phyloP scores from a whole-genome alignment of 177 flowering plant genomes.

The Vitis hybrid region DNA sequence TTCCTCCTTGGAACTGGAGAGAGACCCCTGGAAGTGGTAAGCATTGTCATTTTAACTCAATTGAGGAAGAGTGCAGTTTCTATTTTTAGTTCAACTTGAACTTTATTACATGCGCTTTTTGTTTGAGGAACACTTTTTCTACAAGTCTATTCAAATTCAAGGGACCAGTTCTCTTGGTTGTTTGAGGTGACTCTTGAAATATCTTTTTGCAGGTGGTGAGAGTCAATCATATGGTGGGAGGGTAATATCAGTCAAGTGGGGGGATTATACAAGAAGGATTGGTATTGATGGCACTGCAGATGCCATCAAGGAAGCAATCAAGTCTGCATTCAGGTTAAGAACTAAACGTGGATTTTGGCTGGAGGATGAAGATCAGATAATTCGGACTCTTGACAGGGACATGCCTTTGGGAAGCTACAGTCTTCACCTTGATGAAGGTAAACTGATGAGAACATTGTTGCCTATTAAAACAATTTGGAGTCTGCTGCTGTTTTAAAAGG shows the following conservation, averaged over 20 bases:
- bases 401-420: conserved; percentile 93
- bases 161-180: too few species aligned
- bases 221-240: conserved; percentile 64
- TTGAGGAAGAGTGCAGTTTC: too few species aligned
- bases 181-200: background rate
- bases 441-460: too few species aligned
- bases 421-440: conserved; percentile 50
- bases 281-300: conserved; percentile 85
- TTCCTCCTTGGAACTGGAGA: conserved; percentile 97
- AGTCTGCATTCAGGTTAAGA: conserved; percentile 82
- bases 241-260: conserved; percentile 71
- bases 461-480: too few species aligned
- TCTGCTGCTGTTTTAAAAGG: too few species aligned
- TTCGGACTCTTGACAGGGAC: conserved; percentile 80
- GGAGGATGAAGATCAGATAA: conserved; percentile 73
- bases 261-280: conserved; percentile 57
- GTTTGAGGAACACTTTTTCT: too few species aligned
- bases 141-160: too few species aligned
- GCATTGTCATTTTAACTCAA: background rate
- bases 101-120: too few species aligned
- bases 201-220: conserved; percentile 53
- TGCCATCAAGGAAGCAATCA: conserved; percentile 91
- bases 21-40: conserved; percentile 83
- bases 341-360: conserved; percentile 92
- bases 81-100: too few species aligned